Percentiles rank a stretch among this genome's conserved stretches.
Conservation (phyloP, 768 basidiomycete genomes). For the Auricularia sp. region DNA sequence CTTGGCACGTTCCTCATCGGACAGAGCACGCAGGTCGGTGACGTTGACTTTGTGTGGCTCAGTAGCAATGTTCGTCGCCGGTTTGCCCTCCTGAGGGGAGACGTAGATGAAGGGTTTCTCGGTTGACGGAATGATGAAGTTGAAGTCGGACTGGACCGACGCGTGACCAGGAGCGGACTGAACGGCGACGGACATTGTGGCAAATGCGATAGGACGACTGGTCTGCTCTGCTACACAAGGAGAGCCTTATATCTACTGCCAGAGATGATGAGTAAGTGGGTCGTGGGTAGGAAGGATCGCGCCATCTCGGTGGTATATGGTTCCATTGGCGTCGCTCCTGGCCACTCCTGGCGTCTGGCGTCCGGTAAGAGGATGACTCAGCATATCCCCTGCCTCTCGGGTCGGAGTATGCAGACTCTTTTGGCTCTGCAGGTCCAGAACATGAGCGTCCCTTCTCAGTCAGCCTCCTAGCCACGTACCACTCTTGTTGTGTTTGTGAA, state of each 20-base stretch:
- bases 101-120: constrained; percentile 5
- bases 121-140: constrained; percentile 8
- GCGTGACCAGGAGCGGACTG: background rate
- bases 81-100: background rate
- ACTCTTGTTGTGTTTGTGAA: too few relatives aligned
- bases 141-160: constrained; percentile 2
- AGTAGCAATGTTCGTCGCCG: constrained; percentile 5
- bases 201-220: background rate
- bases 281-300: background rate
- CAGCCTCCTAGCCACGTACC: too few relatives aligned
- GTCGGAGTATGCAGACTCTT: too few relatives aligned
- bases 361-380: too few relatives aligned
- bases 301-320: background rate
- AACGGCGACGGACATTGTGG: background rate
- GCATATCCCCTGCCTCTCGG: too few relatives aligned
- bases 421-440: too few relatives aligned
- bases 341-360: too few relatives aligned
- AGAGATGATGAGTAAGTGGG: background rate
- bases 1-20: background rate
- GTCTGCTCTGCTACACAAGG: background rate
- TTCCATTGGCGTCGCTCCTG: background rate
- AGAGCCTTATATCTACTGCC: background rate
- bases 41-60: background rate
- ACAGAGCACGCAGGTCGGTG: constrained; percentile 9
- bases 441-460: too few relatives aligned